Evolutionary conservation across 225 moss, liverwort and hornwort genomes (phyloP), one percentile per base, ranked within the genome.

Genomic region (Marchantia polymorpha): DNA sequence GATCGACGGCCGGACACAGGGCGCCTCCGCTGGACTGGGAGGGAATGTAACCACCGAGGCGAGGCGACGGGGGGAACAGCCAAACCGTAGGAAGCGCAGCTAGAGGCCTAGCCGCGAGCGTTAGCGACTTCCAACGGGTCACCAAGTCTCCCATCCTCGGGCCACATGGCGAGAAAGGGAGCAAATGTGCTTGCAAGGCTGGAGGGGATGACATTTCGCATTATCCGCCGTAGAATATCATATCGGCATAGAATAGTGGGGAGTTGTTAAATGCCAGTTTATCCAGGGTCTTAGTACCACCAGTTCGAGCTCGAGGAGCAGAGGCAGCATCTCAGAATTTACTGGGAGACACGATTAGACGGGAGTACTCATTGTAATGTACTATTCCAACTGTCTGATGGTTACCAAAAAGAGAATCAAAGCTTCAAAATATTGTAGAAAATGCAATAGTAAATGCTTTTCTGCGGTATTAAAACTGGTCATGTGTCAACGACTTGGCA

Each of bases 311-410:
- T 15, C 17, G 20, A 58, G 7, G 20, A 58, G 58, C 6, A 58
- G 58, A 20, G 17, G 63, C 63, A 63, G 22, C 63, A n/a, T 3
- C 63, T 11, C 23, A 63, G 23, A 63, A 63, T 63, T 63, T 25
- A n/a, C 63, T 23, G 6, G 63, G 25, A 63, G 63, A 63, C 63
- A 63, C 63, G 63, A 63, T 63, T 63, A 63, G n/a, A 63, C 20
- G n/a, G 0, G 11, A 25, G 63, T 23, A 63, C 63, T 63, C 60
- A n/a, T 63, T 63, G 22, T 63, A 63, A 63, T 63, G 63, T 25
- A 63, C 63, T 63, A 11, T 63, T 63, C 63, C 63, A 63, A 63
- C 63, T 63, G 63, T 63, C 63, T 63, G n/a, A 63, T 63, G 23
- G n/a, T 63, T 23, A 63, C 63, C 63, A 11, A 25, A 16, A 63